Evolutionary conservation across 2,329 filamentous ascomycete species (phyloP).

Genomic region (Colletotrichum sublineola): DNA sequence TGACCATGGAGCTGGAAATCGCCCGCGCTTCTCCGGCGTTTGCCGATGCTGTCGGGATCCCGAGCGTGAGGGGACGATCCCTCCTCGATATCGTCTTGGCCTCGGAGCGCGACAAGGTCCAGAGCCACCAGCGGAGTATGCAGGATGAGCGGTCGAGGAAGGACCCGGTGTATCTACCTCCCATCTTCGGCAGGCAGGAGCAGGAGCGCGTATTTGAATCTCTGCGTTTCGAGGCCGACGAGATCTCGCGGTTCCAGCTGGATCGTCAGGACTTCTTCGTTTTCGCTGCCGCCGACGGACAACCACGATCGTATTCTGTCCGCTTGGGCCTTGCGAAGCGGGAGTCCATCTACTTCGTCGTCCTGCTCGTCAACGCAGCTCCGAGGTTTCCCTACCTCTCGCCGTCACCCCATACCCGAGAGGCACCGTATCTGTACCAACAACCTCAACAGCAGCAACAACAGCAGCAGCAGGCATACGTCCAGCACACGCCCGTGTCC

Average conservation of each 20-base stretch:
- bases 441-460: slow-evolving; percentile 47
- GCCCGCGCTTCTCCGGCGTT: slow-evolving; percentile 69
- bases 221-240: slow-evolving; percentile 67
- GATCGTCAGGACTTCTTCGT: slow-evolving; percentile 68
- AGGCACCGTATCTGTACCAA: slow-evolving; percentile 59
- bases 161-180: slow-evolving; percentile 74
- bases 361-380: slow-evolving; percentile 60
- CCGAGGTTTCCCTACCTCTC: slow-evolving; percentile 58
- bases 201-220: slow-evolving; percentile 68
- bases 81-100: slow-evolving; percentile 67
- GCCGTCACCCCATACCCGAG: slow-evolving; percentile 60
- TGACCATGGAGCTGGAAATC: slow-evolving; percentile 71
- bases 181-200: slow-evolving; percentile 69
- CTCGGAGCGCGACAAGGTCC: slow-evolving; percentile 66
- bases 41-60: slow-evolving; percentile 65
- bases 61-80: slow-evolving; percentile 61
- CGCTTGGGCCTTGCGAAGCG: slow-evolving; percentile 71
- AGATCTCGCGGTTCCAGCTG: slow-evolving; percentile 64
- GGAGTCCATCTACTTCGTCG: slow-evolving; percentile 73
- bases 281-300: slow-evolving; percentile 66
- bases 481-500: slow-evolving; percentile 61
- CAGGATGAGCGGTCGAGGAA: slow-evolving; percentile 69
- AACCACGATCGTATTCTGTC: slow-evolving; percentile 62
- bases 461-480: slow-evolving; percentile 51
- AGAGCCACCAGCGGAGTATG: slow-evolving; percentile 64